Base-by-base conservation (phyloP, 805 yeast species). In the Yarrowia yakushimensis region DNA sequence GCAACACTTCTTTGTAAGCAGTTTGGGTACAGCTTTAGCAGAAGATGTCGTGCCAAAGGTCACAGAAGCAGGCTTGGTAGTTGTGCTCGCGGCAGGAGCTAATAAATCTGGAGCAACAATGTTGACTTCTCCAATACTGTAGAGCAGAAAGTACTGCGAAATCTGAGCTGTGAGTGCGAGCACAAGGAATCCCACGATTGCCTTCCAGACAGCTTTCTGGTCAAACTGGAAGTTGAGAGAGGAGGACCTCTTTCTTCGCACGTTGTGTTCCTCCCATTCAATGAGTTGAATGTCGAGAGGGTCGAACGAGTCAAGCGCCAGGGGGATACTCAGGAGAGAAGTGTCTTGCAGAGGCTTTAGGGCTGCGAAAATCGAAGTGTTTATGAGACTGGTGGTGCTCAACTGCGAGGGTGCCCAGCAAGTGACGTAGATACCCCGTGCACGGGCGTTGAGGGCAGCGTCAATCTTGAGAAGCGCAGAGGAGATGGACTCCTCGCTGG, bases 231-330 rank as follows among this genome's bases (percentile, higher is more conserved):
- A 36, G 33, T 18, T 22, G 13, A 34, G n/a, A 5, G 37, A 15
- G 15, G 59, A 36, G 7, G 43, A 23, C 17, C 43, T 52, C 59
- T 52, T 52, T 34, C 33, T 23, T 36, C 59, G 43, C 3, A 36
- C 43, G 17, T 33, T 18, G 18, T 52, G 59, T 18, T 52, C 59
- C 20, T 52, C 59, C 59, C 59, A 52, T 12, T 52, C 59, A 27
- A 52, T 52, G 7, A 52, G 59, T 25, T 52, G 59, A 9, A 52
- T 52, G 36, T 52, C 59, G 3, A 52, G 59, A 2, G 59, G 59
- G 59, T 52, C 59, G 15, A 52, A 52, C 8, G 59, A 7, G 33
- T 52, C 59, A 10, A 52, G 25, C 3, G 59, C 33, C 1, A 52
- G 33, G 4, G 59, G 59, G 43, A 52, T 18, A 33, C 43, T 52